Percentiles rank a stretch among this genome's conserved stretches.
Conservation (phyloP, 352 stramenopile genomes). For the Achlya hypogyna region DNA sequence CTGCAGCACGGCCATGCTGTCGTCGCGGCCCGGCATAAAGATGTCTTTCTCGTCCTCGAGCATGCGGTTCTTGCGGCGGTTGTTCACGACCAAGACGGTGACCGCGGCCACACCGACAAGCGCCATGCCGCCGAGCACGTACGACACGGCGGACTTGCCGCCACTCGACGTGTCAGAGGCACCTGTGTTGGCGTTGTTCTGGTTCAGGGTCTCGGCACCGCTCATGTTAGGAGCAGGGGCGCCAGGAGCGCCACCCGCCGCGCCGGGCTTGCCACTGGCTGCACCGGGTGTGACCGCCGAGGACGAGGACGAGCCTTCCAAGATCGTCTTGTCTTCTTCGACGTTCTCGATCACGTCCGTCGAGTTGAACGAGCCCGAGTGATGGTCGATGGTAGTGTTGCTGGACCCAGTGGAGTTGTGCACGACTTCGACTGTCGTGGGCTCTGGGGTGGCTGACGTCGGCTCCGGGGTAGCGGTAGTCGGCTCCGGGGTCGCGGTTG, state of each 20-base stretch:
- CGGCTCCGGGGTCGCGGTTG: neutral
- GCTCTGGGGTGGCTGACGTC: neutral
- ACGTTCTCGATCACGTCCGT: neutral
- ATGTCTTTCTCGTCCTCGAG: conserved; percentile 13
- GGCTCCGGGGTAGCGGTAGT: neutral
- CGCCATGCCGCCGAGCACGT: neutral
- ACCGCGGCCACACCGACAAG: conserved; percentile 4
- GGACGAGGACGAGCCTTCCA: neutral
- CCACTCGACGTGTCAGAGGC: neutral
- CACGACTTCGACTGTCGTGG: neutral
- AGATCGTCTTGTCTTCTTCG: neutral
- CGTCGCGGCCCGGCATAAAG: neutral
- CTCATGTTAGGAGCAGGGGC: neutral
- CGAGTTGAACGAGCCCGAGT: neutral
- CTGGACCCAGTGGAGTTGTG: neutral
- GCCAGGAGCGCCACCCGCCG: neutral
- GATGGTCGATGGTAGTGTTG: neutral
- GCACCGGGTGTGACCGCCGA: neutral
- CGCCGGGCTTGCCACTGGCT: too few relatives aligned
- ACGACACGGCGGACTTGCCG: conserved; percentile 1
- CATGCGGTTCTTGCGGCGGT: conserved; percentile 1
- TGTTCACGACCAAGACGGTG: conserved; percentile 9
- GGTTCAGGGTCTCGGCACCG: neutral
- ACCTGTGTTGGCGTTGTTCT: conserved; percentile 5
- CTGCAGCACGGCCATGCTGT: conserved; percentile 5